Percentiles rank a stretch among this genome's conserved stretches.
Conservation (phyloP, 2,329 filamentous ascomycete species). For the Alternaria sp. region DNA sequence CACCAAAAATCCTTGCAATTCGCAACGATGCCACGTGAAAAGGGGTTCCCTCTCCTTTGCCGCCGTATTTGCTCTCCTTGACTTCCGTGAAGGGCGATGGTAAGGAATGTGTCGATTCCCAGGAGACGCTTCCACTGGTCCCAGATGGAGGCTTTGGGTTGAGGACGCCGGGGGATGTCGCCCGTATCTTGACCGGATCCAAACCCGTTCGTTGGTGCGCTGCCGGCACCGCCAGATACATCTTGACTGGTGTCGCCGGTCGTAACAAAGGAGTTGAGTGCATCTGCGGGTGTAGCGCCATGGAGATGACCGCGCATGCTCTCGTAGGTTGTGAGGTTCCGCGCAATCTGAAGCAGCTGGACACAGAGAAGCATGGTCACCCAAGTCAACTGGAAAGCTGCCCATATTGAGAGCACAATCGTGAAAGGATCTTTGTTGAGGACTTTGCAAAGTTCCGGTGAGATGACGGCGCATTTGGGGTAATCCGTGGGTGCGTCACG, state of each 20-base stretch:
- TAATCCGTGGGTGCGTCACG: constrained; percentile 58
- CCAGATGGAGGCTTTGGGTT: constrained; percentile 71
- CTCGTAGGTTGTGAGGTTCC: constrained; percentile 94
- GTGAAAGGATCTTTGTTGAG: constrained; percentile 85
- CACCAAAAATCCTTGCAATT: constrained; percentile 99
- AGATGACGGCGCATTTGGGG: constrained; percentile 73
- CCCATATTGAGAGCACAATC: constrained; percentile 80
- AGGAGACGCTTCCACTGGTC: constrained; percentile 83
- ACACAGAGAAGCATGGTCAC: constrained; percentile 96
- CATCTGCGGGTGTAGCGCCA: constrained; percentile 61
- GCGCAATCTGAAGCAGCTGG: constrained; percentile 88
- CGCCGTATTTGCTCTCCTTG: constrained; percentile 49
- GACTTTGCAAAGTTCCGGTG: constrained; percentile 75
- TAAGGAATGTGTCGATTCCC: constrained; percentile 91
- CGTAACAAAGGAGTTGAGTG: constrained; percentile 76
- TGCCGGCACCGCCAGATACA: constrained; percentile 43
- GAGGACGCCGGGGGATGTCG: constrained; percentile 42
- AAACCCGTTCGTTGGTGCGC: constrained; percentile 59
- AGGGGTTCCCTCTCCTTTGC: constrained; percentile 73
- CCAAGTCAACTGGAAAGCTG: constrained; percentile 85
- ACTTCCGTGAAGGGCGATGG: constrained; percentile 81
- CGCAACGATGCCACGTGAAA: constrained; percentile 78
- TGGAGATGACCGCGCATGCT: constrained; percentile 86
- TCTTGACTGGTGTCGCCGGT: constrained; percentile 70
- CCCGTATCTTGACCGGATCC: constrained; percentile 65